Conservation (phyloP, 768 basidiomycete genomes). For the Tylopilus cervinicoccineus region DNA sequence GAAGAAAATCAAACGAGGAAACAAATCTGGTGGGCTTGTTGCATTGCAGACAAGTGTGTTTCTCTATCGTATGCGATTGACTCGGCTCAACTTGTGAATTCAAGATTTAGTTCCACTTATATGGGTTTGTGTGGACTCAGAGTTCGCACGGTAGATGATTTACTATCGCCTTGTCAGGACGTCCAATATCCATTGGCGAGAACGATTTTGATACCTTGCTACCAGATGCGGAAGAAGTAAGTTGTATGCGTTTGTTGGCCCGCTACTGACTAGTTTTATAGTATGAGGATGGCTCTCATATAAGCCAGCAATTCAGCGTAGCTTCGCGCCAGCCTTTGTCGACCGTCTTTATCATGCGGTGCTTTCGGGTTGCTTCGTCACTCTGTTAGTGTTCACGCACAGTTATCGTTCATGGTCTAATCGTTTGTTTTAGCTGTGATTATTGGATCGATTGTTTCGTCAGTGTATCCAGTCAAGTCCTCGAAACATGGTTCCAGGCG, state of each 20-base stretch:
- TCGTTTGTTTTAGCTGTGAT: conserved; percentile 51
- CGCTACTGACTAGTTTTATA: conserved; percentile 26
- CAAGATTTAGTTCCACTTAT: conserved; percentile 68
- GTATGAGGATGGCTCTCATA: conserved; percentile 60
- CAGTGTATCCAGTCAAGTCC: conserved; percentile 65
- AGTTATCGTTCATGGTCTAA: conserved; percentile 3
- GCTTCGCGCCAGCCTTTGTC: conserved; percentile 38
- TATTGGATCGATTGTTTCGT: conserved; percentile 60
- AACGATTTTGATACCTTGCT: conserved; percentile 65
- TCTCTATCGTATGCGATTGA: conserved; percentile 1
- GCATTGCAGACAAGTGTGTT: conserved; percentile 62
- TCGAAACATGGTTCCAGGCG: conserved; percentile 45
- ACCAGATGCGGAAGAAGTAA: conserved; percentile 53
- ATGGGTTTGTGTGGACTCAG: conserved; percentile 45
- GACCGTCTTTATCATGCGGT: conserved; percentile 44
- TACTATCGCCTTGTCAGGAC: conserved; percentile 39
- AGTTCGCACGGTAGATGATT: neutral
- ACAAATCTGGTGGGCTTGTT: conserved; percentile 80
- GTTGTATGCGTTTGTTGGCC: conserved; percentile 8
- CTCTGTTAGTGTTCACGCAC: conserved; percentile 45
- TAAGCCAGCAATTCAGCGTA: conserved; percentile 39
- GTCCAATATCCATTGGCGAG: conserved; percentile 65
- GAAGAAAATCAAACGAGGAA: conserved; percentile 69
- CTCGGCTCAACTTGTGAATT: conserved; percentile 3
- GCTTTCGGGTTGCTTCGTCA: conserved; percentile 51